These are phyloP conservation scores for Apiospora koreana DNA, from an alignment of 2,329 filamentous ascomycete genomes.

Conservation along the genomic window DNA sequence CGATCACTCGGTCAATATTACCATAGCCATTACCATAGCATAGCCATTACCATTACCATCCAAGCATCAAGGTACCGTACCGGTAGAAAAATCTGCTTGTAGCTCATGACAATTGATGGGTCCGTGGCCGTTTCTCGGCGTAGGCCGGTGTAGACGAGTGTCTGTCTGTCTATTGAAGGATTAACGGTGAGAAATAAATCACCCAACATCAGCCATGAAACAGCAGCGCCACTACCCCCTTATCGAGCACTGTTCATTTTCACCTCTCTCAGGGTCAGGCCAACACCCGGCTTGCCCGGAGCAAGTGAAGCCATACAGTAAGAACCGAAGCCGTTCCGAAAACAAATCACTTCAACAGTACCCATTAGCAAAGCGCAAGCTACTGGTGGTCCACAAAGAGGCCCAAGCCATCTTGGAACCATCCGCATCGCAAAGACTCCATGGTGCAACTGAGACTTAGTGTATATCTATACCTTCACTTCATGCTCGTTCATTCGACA, in stretches of 20 bases:
- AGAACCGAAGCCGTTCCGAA: neutral
- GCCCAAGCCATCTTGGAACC: neutral
- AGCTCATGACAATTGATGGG: neutral
- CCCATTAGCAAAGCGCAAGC: neutral
- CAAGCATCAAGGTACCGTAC: neutral
- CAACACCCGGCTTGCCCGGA: neutral
- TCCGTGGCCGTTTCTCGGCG: neutral
- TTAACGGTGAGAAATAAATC: neutral
- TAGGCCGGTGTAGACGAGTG: neutral
- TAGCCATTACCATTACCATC: neutral
- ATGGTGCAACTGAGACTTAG: neutral
- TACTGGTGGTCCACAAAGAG: neutral
- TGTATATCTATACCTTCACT: neutral
- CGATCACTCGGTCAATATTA: neutral
- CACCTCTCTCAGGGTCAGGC: neutral
- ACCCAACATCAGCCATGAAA: constrained; percentile 1
- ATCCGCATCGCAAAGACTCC: neutral
- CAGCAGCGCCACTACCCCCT: neutral
- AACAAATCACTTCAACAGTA: neutral
- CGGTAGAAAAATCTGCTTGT: neutral
- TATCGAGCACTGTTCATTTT: neutral
- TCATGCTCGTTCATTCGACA: no score
- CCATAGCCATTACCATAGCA: no score
- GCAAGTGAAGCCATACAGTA: neutral
- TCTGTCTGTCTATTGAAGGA: neutral